These are phyloP conservation scores for Rhizopogon vesiculosus DNA, from an alignment of 768 basidiomycete species.

Conservation along the genomic window DNA sequence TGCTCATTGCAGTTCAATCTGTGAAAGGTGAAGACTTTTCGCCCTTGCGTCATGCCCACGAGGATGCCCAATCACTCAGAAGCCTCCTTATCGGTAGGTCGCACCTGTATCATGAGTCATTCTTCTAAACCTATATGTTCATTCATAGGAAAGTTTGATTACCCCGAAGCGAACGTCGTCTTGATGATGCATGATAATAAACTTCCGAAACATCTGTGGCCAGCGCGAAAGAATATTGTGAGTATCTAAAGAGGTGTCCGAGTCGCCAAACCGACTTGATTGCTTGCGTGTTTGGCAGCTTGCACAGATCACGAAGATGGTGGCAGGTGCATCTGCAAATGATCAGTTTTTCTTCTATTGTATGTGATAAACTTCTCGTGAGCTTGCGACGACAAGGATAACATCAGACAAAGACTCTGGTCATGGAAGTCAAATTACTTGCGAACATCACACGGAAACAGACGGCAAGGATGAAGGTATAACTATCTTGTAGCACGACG, in stretches of 20 bases:
- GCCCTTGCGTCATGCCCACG: slow-evolving; percentile 9
- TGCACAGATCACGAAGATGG: slow-evolving; percentile 38
- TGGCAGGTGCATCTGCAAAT: slow-evolving; percentile 36
- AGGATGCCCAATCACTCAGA: slow-evolving; percentile 10
- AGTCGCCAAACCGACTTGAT: neutral
- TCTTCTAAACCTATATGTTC: neutral
- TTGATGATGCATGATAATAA: too few relatives aligned
- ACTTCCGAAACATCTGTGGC: slow-evolving; percentile 21
- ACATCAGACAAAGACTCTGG: slow-evolving; percentile 37
- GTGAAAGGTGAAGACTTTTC: neutral
- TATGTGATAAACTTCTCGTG: slow-evolving; percentile 18
- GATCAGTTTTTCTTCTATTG: slow-evolving; percentile 59
- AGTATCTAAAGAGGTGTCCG: slow-evolving; percentile 4
- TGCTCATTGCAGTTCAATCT: slow-evolving; percentile 19
- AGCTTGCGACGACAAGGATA: too few relatives aligned
- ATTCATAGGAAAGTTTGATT: too few relatives aligned
- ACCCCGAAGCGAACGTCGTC: too few relatives aligned
- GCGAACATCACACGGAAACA: slow-evolving; percentile 38
- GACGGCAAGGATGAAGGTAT: slow-evolving; percentile 53
- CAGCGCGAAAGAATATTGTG: slow-evolving; percentile 43
- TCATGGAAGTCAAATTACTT: slow-evolving; percentile 42
- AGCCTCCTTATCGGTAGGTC: slow-evolving; percentile 19
- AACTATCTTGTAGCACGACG: neutral
- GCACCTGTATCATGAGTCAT: neutral
- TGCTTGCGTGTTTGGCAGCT: slow-evolving; percentile 26